Percentiles rank a stretch among this genome's conserved stretches.
Conservation (phyloP, 2,329 filamentous ascomycete genomes). For the Pseudogymnoascus sp. region DNA sequence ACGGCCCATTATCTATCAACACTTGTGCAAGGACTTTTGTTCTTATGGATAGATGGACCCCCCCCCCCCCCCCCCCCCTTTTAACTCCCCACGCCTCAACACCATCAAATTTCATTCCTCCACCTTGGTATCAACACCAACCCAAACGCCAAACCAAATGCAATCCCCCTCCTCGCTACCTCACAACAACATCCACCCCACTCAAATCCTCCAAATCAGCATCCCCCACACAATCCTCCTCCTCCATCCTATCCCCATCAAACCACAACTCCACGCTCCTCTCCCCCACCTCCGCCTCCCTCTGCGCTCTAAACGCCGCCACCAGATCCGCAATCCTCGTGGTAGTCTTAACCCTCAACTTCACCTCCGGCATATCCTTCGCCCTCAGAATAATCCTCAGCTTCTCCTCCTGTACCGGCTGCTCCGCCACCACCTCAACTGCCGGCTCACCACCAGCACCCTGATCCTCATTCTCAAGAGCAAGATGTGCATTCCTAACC, state of each 20-base stretch:
- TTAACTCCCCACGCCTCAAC: not conserved
- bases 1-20: not conserved
- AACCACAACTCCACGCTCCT: conserved; percentile 56
- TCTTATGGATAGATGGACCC: not conserved
- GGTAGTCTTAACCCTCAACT: conserved; percentile 41
- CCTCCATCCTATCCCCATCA: conserved; percentile 65
- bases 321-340: conserved; percentile 57
- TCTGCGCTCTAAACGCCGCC: conserved; percentile 45
- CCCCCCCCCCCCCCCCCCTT: not conserved
- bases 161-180: conserved; percentile 25
- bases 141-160: not conserved
- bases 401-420: conserved; percentile 21
- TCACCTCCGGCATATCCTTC: conserved; percentile 40
- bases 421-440: conserved; percentile 18
- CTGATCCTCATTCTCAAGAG: not conserved
- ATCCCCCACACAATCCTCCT: conserved; percentile 50
- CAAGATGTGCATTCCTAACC: not conserved
- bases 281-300: conserved; percentile 41
- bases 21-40: not conserved
- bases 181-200: conserved; percentile 64
- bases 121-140: not conserved
- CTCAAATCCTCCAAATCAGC: conserved; percentile 69
- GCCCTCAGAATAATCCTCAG: conserved; percentile 47
- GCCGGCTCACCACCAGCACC: conserved; percentile 3
- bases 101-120: not conserved